A percentile compares a stretch with the other conserved stretches of the same genome.
phyloP scores from a whole-genome alignment of 129 eudicot species.

The Helianthus tuberosus region DNA sequence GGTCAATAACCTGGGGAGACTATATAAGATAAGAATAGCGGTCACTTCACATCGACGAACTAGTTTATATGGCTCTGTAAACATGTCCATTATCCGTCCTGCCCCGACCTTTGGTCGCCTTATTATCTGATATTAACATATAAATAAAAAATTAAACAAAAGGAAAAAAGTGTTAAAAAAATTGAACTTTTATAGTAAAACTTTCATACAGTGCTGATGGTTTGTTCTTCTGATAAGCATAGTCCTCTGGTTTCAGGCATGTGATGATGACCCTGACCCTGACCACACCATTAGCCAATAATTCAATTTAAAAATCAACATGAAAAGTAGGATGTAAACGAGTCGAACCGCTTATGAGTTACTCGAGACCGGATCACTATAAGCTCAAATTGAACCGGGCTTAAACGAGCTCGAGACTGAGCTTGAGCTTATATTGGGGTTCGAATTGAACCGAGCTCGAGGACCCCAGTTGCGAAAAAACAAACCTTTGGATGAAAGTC shows the following conservation, averaged over 20 bases:
- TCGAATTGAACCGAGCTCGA: no score
- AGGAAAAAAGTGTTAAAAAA: not conserved
- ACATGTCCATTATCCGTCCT: constrained; percentile 75
- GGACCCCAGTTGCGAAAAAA: no score
- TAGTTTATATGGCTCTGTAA: constrained; percentile 65
- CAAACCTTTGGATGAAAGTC: no score
- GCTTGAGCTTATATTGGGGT: no score
- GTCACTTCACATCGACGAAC: constrained; percentile 44
- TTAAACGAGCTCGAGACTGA: no score
- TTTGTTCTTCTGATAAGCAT: constrained; percentile 40
- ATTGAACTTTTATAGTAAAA: constrained; percentile 6
- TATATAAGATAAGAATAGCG: constrained; percentile 36
- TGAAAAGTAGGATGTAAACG: not conserved
- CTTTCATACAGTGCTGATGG: constrained; percentile 40
- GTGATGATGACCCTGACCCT: constrained; percentile 40
- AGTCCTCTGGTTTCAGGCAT: constrained; percentile 46
- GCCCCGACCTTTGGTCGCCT: constrained; percentile 56
- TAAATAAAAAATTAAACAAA: not conserved
- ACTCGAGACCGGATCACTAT: no score
- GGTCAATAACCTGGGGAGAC: constrained; percentile 42
- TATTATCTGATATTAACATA: constrained; percentile 26
- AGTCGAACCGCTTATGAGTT: no score
- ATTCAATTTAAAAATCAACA: constrained; percentile 4
- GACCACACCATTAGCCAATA: constrained; percentile 27
- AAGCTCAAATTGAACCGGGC: no score